Conservation (phyloP, 2,329 filamentous ascomycete species). For the Fusarium humuli region DNA sequence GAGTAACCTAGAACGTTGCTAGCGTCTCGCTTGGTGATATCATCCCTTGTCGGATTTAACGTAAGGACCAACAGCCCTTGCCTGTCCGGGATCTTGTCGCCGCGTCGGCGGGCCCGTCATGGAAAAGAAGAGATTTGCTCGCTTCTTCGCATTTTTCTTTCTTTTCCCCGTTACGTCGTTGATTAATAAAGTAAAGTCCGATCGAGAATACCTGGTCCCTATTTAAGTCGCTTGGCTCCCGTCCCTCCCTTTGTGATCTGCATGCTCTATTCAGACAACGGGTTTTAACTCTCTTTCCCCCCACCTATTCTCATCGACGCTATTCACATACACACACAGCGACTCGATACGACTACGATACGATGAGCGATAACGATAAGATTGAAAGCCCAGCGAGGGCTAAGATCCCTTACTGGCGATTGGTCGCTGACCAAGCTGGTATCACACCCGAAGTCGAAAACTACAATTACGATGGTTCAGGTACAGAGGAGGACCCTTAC, state of each 20-base stretch:
- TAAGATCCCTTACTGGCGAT: slow-evolving; percentile 36
- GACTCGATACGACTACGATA: slow-evolving; percentile 4
- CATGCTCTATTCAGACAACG: slow-evolving; percentile 5
- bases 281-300: neutral
- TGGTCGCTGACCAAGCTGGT: slow-evolving; percentile 35
- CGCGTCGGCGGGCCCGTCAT: slow-evolving; percentile 23
- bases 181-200: slow-evolving; percentile 16
- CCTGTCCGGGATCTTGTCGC: neutral
- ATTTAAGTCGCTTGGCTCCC: slow-evolving; percentile 27
- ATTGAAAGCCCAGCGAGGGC: slow-evolving; percentile 33
- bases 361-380: slow-evolving; percentile 31
- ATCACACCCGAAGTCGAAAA: slow-evolving; percentile 34
- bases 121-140: neutral
- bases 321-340: neutral
- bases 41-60: slow-evolving; percentile 24
- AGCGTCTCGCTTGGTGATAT: slow-evolving; percentile 28
- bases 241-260: neutral
- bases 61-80: slow-evolving; percentile 14
- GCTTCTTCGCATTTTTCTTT: neutral
- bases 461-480: slow-evolving; percentile 36
- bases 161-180: slow-evolving; percentile 12
- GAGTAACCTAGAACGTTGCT: slow-evolving; percentile 11
- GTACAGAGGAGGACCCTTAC: slow-evolving; percentile 36
- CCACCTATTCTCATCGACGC: slow-evolving; percentile 1
- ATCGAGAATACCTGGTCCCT: slow-evolving; percentile 3